A percentile compares a stretch with the other conserved stretches of the same genome.
phyloP scores from a whole-genome alignment of 768 basidiomycete genomes.

The Termitomyces sp. region DNA sequence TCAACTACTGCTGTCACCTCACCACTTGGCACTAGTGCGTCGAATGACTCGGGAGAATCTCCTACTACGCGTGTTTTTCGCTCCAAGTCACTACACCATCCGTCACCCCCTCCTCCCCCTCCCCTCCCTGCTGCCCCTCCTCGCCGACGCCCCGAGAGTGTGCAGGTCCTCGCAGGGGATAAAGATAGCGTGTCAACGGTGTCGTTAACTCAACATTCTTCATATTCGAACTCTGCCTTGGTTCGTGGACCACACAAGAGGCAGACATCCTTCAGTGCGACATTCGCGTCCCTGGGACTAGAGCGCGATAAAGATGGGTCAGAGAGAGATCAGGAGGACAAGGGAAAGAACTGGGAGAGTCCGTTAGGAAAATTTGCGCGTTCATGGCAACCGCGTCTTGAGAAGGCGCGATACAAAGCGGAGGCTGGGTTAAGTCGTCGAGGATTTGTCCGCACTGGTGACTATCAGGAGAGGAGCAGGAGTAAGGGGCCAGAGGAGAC shows the following conservation, averaged over 20 bases:
- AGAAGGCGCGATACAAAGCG: slow-evolving; percentile 64
- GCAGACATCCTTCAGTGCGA: slow-evolving; percentile 3
- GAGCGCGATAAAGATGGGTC: slow-evolving; percentile 3
- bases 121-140: slow-evolving; percentile 34
- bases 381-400: slow-evolving; percentile 47
- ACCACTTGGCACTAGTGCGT: not conserved
- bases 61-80: slow-evolving; percentile 39
- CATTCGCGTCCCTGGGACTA: slow-evolving; percentile 2
- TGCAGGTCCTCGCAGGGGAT: slow-evolving; percentile 35
- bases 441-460: slow-evolving; percentile 42
- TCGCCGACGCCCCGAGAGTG: slow-evolving; percentile 58
- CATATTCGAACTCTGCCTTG: slow-evolving; percentile 7
- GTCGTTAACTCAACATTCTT: slow-evolving; percentile 1
- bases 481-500: slow-evolving; percentile 10
- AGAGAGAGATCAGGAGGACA: slow-evolving; percentile 9
- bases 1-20: slow-evolving; percentile 6
- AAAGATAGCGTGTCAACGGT: not conserved
- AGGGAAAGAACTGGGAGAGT: slow-evolving; percentile 2
- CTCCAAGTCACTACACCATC: slow-evolving; percentile 51
- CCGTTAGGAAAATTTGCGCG: slow-evolving; percentile 14
- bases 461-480: slow-evolving; percentile 15
- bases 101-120: slow-evolving; percentile 25
- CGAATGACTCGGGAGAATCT: slow-evolving; percentile 16
- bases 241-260: not conserved
- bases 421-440: slow-evolving; percentile 61